phyloP scores from a whole-genome alignment of 2,329 filamentous ascomycete species.

The Dryadomyces quercus-mongolicae region DNA sequence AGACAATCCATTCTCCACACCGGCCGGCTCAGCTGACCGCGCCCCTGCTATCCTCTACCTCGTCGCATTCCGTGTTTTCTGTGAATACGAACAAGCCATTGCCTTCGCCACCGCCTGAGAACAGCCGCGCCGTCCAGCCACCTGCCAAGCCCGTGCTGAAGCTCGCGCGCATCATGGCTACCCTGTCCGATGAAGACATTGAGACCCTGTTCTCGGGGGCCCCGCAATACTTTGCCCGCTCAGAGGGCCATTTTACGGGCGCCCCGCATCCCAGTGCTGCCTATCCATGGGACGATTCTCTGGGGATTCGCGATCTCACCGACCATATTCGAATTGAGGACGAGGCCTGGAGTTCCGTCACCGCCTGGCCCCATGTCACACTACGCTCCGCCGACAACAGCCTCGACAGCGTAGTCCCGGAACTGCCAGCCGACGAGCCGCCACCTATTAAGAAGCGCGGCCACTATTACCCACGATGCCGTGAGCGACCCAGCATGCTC shows the following conservation, averaged over 20 bases:
- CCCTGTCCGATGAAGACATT: constrained; percentile 45
- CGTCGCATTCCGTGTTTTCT: constrained; percentile 8
- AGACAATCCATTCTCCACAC: neutral
- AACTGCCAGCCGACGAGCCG: constrained; percentile 15
- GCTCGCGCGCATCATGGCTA: constrained; percentile 46
- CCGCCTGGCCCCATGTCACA: constrained; percentile 51
- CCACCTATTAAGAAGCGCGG: constrained; percentile 32
- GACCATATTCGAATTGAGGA: constrained; percentile 54
- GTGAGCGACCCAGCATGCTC: constrained; percentile 58
- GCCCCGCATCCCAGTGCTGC: constrained; percentile 51
- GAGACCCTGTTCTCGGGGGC: constrained; percentile 66
- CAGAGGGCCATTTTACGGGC: constrained; percentile 45
- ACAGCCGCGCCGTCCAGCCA: constrained; percentile 26
- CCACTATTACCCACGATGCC: constrained; percentile 46
- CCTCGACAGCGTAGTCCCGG: neutral
- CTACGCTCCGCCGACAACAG: constrained; percentile 20
- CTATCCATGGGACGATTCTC: constrained; percentile 54
- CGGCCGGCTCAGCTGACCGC: neutral
- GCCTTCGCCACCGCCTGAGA: constrained; percentile 33
- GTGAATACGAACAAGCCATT: constrained; percentile 44
- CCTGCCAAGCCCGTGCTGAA: constrained; percentile 33
- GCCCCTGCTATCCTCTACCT: constrained; percentile 5
- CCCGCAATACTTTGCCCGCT: constrained; percentile 56
- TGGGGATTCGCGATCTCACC: constrained; percentile 49
- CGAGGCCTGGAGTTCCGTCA: constrained; percentile 49